Evolutionary conservation across 768 basidiomycete species (phyloP), one percentile per base, ranked within the genome.

Genomic region (Boletus sensibilis): DNA sequence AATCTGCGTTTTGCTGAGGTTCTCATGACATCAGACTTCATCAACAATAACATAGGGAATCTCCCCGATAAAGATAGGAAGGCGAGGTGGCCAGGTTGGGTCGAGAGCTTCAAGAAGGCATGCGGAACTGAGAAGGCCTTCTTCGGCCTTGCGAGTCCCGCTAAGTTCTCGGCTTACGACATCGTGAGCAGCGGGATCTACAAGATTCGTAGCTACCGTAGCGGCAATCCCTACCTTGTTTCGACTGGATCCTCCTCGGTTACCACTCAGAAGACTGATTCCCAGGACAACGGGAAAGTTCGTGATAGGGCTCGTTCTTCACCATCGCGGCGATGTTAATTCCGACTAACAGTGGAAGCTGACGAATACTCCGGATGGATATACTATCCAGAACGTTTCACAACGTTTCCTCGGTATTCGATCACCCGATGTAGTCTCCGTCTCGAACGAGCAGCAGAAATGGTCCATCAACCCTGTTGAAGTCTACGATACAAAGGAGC

Each of bases 381-480:
- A 56, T 9, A 31, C 10, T 6, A 31, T 57, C 27, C n/a, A 42
- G 34, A 37, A 35, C 21, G 18, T n/a, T n/a, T n/a, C n/a, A n/a
- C n/a, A n/a, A n/a, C n/a, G n/a, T n/a, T 46, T 27, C 31, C 53
- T 57, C 33, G 5, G 3, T n/a, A n/a, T n/a, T n/a, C n/a, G n/a
- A n/a, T n/a, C n/a, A n/a, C n/a, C n/a, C n/a, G n/a, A n/a, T n/a
- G n/a, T n/a, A n/a, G n/a, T n/a, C n/a, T n/a, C n/a, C n/a, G n/a
- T 57, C 14, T 56, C 44, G 7, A 16, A 5, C 13, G 33, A 25
- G 7, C 2, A 5, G 4, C 9, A 41, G 1, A 14, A 1, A 4
- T 57, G 56, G 56, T 23, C 54, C 3, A 56, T 57, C 45, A 57
- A 56, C 37, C 11, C 44, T n/a, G 39, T 42, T 1, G 8, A 11